Conservation (phyloP, 2,329 filamentous ascomycete genomes). For the Graphilbum ipis-grandicollis region DNA sequence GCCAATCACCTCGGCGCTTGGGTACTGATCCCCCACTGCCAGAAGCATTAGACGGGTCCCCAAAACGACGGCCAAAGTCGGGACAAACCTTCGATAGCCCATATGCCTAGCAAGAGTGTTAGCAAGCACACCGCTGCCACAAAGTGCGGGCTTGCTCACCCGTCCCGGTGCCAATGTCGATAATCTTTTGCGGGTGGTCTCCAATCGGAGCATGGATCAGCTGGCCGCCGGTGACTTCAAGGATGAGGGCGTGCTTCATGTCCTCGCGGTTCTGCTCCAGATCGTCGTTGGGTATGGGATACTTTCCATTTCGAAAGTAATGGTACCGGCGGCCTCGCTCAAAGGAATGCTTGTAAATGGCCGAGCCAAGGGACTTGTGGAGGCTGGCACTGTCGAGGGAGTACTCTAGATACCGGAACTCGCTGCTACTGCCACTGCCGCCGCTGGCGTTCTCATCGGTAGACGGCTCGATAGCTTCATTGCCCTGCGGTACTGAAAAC, state of each 20-base stretch:
- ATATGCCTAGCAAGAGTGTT: neutral
- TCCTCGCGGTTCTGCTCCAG: conserved; percentile 16
- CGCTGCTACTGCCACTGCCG: neutral
- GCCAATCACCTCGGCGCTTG: conserved; percentile 5
- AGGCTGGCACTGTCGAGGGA: neutral
- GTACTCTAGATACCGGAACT: conserved; percentile 2
- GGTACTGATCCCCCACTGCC: conserved; percentile 3
- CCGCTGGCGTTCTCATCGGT: too few species aligned
- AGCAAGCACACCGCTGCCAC: neutral
- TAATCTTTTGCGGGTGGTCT: conserved; percentile 3
- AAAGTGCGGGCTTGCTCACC: neutral
- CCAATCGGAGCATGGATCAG: conserved; percentile 5
- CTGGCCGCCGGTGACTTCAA: conserved; percentile 11
- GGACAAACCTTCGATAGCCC: conserved; percentile 18
- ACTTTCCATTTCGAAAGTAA: conserved; percentile 12
- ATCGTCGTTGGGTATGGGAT: conserved; percentile 13
- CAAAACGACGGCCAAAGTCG: too few species aligned
- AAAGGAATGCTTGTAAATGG: conserved; percentile 6
- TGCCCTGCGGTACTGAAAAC: too few species aligned
- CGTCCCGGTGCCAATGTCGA: conserved; percentile 6
- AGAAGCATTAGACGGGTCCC: too few species aligned
- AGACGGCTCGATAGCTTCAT: too few species aligned
- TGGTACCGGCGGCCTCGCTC: conserved; percentile 10
- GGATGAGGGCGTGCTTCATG: conserved; percentile 15
- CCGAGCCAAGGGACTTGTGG: conserved; percentile 3